Base-by-base conservation (phyloP, 2,329 filamentous ascomycete genomes). In the Trichoderma asperellum region DNA sequence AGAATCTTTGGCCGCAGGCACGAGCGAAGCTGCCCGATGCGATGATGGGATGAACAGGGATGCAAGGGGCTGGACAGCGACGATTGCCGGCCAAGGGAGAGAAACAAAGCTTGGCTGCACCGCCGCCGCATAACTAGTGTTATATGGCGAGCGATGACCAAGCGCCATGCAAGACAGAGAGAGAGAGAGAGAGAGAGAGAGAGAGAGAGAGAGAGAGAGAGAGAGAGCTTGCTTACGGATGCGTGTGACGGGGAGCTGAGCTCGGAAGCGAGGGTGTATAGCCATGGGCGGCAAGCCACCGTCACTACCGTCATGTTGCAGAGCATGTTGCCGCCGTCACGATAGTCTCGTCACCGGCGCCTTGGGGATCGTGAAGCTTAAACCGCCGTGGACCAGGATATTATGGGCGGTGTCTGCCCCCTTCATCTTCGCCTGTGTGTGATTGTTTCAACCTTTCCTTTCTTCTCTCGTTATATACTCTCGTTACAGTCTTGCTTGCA, bases 311-410 rank as follows among this genome's bases (percentile, higher is more conserved):
- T 29, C 11, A 49, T 35, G 10, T 10, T 52, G 29, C 40, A 35
- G 40, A 59, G 27, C 40, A 58, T 67, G 21, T 67, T 67, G 63
- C 63, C 63, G 63, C 63, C 63, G 43, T 67, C 55, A 67, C 63
- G 63, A 67, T 59, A 21, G 21, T 67, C 62, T 67, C n/a, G 63
- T 67, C 55, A 67, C 63, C 55, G 55, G 63, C 63, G 63, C 63
- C 40, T 66, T 67, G 63, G 55, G 37, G 53, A 49, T 49, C 18
- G 59, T 49, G 29, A 58, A 49, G 63, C 55, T 67, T 37, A 52
- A 58, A 43, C 40, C 5, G 55, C 40, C 63, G 52, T 34, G 14
- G n/a, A 53, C 43, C 10, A 47, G 21, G 65, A 68, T 59, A 68
- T 68, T 61, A 55, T 24, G 34, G 34, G n/a, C 65, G 16, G 53